Evolutionary conservation across 2,329 filamentous ascomycete genomes (phyloP), one percentile per base, ranked within the genome.

Genomic region (Apiospora hydei): DNA sequence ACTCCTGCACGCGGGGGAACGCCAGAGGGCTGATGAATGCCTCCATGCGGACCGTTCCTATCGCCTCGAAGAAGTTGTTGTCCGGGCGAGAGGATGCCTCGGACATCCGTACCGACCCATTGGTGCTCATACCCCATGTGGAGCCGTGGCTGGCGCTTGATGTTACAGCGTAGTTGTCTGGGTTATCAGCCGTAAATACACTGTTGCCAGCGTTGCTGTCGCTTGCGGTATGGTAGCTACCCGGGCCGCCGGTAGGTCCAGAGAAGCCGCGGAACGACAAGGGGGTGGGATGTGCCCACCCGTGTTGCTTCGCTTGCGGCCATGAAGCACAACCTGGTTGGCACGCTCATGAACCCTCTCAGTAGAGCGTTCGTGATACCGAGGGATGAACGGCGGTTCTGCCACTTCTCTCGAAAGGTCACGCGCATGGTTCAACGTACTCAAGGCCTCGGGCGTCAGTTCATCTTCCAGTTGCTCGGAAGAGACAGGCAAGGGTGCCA

Each of bases 11-110:
- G 41, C 84, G 83, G 2, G 83, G 83, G 73, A 86, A 84, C 1
- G 88, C 84, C 14, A 91, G 80, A 0, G 90, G 90, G 76, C 86
- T 90, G 76, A 99, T 97, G 81, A 98, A 99, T 0, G 96, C 96
- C 82, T 98, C 96, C 96, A 99, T 98, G 41, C 96, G 91, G 67
- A 98, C 91, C 1, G 95, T 98, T 1, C 95, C 95, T 72, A 97
- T 92, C 1, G 93, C 93, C 77, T 97, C 95, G 78, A 96, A 96
- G 84, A 96, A 95, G 81, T 91, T 90, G 72, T 84, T 84, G 0
- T 84, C 76, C 43, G 82, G 81, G 7, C 83, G 80, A 13, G 86
- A 88, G 0, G 88, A 90, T 3, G 87, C 86, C 73, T 90, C 88
- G 0, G 88, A 67, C 44, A 73, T 72, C 89, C 88, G 71, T 82